These are phyloP conservation scores for Sugiyamaella americana DNA, from an alignment of 805 yeast genomes.

Conservation along the genomic window DNA sequence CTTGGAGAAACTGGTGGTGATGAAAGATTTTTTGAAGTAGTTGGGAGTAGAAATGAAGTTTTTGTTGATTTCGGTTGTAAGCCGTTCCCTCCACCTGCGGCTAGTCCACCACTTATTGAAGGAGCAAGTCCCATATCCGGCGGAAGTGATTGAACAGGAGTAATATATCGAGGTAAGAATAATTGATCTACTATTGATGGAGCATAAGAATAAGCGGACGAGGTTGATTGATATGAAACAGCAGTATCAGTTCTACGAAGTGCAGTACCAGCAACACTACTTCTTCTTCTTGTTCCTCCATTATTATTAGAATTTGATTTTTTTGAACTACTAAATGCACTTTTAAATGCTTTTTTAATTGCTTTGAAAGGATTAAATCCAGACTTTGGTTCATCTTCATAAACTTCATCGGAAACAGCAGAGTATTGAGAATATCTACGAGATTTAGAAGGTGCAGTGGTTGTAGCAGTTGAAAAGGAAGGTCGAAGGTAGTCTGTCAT, in stretches of 20 bases:
- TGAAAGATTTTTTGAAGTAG: not conserved
- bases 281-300: conserved; percentile 1
- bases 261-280: not conserved
- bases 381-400: not conserved
- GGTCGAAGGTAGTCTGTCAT: conserved; percentile 10
- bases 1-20: not conserved
- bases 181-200: conserved; percentile 11
- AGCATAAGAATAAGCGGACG: conserved; percentile 9
- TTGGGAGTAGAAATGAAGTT: not conserved
- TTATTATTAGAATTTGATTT: not conserved
- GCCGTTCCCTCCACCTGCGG: not conserved
- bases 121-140: too few species aligned
- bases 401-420: not conserved
- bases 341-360: conserved; percentile 4
- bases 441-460: conserved; percentile 5
- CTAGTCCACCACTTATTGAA: not conserved
- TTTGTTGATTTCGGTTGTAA: too few species aligned
- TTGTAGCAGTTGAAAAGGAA: conserved; percentile 10
- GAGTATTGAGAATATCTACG: conserved; percentile 4
- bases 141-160: conserved; percentile 3
- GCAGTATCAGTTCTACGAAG: conserved; percentile 8
- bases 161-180: conserved; percentile 6
- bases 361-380: conserved; percentile 5
- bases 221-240: conserved; percentile 5
- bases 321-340: conserved; percentile 6